phyloP scores from a whole-genome alignment of 257 asterid species.

The Nemophila menziesii region DNA sequence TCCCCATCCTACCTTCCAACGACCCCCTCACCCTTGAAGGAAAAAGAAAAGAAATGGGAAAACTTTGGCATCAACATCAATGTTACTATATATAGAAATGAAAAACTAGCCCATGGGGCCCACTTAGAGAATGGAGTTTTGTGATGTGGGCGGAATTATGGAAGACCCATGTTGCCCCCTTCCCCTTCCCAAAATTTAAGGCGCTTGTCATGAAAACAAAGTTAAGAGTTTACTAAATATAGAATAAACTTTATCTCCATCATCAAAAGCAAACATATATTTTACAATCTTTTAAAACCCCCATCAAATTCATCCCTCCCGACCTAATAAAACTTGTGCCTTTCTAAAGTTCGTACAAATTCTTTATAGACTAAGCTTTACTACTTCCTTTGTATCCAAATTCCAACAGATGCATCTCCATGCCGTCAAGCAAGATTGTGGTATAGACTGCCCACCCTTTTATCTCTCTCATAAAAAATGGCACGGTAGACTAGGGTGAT shows the following conservation, averaged over 20 bases:
- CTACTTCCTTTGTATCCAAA: too few species aligned
- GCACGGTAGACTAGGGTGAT: conserved; percentile 3
- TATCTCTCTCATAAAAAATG: conserved; percentile 7
- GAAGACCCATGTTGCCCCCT: conserved; percentile 10
- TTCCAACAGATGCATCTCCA: conserved; percentile 9
- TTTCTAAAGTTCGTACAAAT: conserved; percentile 8
- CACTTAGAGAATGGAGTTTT: not conserved
- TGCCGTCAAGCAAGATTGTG: conserved; percentile 10
- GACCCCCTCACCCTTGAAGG: too few species aligned
- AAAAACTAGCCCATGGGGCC: conserved; percentile 5
- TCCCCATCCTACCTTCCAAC: too few species aligned
- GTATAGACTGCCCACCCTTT: not conserved
- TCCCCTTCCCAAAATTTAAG: conserved; percentile 8
- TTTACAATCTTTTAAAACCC: not conserved
- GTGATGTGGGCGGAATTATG: conserved; percentile 5
- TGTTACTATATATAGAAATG: conserved; percentile 18
- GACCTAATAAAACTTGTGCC: conserved; percentile 4
- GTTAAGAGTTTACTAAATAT: conserved; percentile 6
- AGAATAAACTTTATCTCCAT: conserved; percentile 5
- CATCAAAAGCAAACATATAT: not conserved
- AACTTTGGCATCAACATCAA: conserved; percentile 7
- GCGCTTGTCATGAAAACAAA: conserved; percentile 1
- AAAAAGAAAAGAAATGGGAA: not conserved
- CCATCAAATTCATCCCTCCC: not conserved
- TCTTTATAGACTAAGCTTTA: not conserved